These are phyloP conservation scores for Trypanosoma caninum DNA, from an alignment of 208 protist genomes.

Conservation along the genomic window DNA sequence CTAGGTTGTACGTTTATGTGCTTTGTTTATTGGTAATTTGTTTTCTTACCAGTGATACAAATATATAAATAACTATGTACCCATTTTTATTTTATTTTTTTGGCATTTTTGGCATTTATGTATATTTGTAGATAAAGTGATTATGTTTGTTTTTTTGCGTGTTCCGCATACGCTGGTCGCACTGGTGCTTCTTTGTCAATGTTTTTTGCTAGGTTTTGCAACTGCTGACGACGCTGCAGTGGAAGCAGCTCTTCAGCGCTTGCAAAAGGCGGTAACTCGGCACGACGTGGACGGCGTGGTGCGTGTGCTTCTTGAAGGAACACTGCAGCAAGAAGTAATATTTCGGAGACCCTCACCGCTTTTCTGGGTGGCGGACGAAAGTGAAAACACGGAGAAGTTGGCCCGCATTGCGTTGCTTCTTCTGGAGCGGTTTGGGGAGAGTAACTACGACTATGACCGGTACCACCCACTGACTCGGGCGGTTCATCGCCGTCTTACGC, in stretches of 20 bases:
- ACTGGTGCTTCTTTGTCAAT: conserved; percentile 2
- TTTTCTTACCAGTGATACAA: no score
- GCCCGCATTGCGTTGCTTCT: conserved; percentile 15
- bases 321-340: not conserved
- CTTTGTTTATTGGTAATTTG: conserved; percentile 5
- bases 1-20: no score
- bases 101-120: not conserved
- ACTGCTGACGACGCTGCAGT: conserved; percentile 7
- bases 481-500: conserved; percentile 32
- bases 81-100: conserved; percentile 10
- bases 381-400: conserved; percentile 16
- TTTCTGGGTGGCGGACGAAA: conserved; percentile 25
- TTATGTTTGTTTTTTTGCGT: not conserved
- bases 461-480: conserved; percentile 62
- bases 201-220: not conserved
- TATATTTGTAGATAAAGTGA: conserved; percentile 1
- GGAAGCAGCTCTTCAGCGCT: not conserved
- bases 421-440: conserved; percentile 21
- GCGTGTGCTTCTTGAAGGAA: conserved; percentile 2
- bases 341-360: conserved; percentile 13
- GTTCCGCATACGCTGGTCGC: not conserved
- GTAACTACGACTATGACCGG: conserved; percentile 32
- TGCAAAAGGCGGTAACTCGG: conserved; percentile 10
- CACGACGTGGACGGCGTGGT: conserved; percentile 16
- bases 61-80: no score